Base-by-base conservation (phyloP, 352 stramenopile genomes). In the Globisporangium sylvaticum region DNA sequence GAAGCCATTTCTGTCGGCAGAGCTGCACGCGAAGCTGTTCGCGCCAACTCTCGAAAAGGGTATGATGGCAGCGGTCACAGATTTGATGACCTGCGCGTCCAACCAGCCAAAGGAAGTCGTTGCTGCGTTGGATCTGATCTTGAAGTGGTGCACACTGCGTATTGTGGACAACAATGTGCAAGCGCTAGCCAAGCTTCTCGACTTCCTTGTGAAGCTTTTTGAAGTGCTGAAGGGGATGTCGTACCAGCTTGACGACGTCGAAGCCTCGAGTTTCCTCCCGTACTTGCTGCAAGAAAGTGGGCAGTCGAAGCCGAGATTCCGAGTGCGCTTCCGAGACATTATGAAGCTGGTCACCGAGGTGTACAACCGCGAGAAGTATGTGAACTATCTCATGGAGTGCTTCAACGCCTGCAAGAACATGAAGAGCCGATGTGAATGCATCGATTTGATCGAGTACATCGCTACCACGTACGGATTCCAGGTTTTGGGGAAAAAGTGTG, bases 111-210 rank as follows among this genome's bases (percentile, higher is more conserved):
- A 90, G 22, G 87, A 96, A 64, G 73, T 94, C 24, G 65, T 93
- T 9, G 67, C 75, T 18, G 84, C 76, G 20, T 66, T 96, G 31
- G 88, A 96, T 68, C 71, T 91, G 29, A 76, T 95, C 14, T 73
- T 96, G 39, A 96, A 96, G 72, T 96, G 88, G 88, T 94, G 82
- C 29, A 84, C 80, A 5, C 75, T 96, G 14, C 85, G 88, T 8
- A 81, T 96, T 56, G 87, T 95, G 8, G 88, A 96, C 71, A 95
- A 95, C 62, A 96, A 96, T 52, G 88, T 95, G 18, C 87, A 96
- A 68, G 88, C 84, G 0, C 74, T 95, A 18, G 85, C 83, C 1
- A 95, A 95, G 46, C 60, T 96, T 34, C 71, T 96, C 2, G 87
- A 96, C 52, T 77, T 95, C 2, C 63, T 95, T 8, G 80, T 94